phyloP scores from a whole-genome alignment of 305 asterid genomes.

The Fraxinus latifolia region DNA sequence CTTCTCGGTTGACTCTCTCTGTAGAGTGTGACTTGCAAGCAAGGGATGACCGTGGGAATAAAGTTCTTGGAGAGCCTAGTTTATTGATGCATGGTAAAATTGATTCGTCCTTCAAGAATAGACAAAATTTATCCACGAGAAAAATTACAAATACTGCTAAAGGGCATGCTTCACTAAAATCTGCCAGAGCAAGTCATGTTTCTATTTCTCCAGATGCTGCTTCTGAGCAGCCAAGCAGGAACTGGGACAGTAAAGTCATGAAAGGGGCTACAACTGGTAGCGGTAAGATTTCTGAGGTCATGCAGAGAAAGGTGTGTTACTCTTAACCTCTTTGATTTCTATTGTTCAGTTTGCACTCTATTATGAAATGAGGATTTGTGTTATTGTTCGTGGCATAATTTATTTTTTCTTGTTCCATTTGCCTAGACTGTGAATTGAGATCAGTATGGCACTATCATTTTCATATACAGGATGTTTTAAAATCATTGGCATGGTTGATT shows the following conservation, averaged over 20 bases:
- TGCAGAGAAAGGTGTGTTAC: slow-evolving; percentile 74
- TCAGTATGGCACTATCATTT: background rate
- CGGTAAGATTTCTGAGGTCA: slow-evolving; percentile 68
- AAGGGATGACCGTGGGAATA: slow-evolving; percentile 55
- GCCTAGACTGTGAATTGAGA: background rate
- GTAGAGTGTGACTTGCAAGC: slow-evolving; percentile 58
- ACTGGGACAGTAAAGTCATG: slow-evolving; percentile 45
- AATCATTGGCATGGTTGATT: background rate
- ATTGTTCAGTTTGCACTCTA: background rate
- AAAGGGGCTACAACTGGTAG: slow-evolving; percentile 58
- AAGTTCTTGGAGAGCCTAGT: slow-evolving; percentile 51
- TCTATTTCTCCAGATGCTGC: slow-evolving; percentile 53
- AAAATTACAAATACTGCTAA: slow-evolving; percentile 43
- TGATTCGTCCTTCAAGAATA: slow-evolving; percentile 58
- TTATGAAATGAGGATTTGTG: background rate
- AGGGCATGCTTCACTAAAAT: slow-evolving; percentile 46
- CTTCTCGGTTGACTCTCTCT: slow-evolving; percentile 60
- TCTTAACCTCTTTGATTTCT: slow-evolving; percentile 14
- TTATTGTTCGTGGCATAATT: background rate
- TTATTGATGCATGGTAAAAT: slow-evolving; percentile 43
- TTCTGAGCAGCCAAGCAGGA: slow-evolving; percentile 54
- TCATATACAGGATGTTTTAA: background rate
- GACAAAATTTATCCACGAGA: slow-evolving; percentile 50
- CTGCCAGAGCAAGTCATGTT: slow-evolving; percentile 45
- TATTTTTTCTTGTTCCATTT: background rate